A percentile compares a stretch with the other conserved stretches of the same genome.
phyloP scores from a whole-genome alignment of 495 filamentous ascomycete species.

The Aspergillus wentii region DNA sequence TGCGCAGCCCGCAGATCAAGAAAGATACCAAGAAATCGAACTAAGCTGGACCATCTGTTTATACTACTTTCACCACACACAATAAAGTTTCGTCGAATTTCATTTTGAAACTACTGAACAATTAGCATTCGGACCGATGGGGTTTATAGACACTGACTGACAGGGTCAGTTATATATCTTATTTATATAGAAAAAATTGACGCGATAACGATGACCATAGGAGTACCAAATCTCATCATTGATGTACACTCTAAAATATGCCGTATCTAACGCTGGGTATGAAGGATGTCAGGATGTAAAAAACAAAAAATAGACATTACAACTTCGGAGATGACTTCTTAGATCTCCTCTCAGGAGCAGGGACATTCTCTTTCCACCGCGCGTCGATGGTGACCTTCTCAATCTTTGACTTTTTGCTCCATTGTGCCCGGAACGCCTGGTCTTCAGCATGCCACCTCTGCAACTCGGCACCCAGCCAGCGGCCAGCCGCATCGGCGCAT shows the following conservation, averaged over 20 bases:
- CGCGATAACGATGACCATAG: too few species aligned
- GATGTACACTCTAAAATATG: too few species aligned
- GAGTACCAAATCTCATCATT: too few species aligned
- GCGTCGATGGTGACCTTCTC: slow-evolving; percentile 57
- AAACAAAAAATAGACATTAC: slow-evolving; percentile 3
- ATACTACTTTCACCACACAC: too few species aligned
- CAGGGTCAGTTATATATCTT: neutral
- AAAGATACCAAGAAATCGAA: slow-evolving; percentile 39
- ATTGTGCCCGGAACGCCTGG: slow-evolving; percentile 50
- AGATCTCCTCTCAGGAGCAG: slow-evolving; percentile 31
- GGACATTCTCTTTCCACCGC: slow-evolving; percentile 50
- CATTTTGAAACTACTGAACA: too few species aligned
- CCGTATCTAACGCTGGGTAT: too few species aligned
- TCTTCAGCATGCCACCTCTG: slow-evolving; percentile 60
- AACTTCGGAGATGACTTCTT: slow-evolving; percentile 20
- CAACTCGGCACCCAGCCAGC: slow-evolving; percentile 61
- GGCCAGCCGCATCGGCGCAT: slow-evolving; percentile 56
- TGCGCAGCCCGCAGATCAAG: slow-evolving; percentile 28
- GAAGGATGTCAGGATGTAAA: slow-evolving; percentile 13
- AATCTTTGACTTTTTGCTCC: slow-evolving; percentile 39
- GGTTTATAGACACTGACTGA: slow-evolving; percentile 4
- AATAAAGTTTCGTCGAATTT: too few species aligned
- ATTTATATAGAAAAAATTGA: too few species aligned
- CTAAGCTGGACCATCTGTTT: too few species aligned
- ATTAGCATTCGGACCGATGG: too few species aligned